Evolutionary conservation across 106 monocot species (phyloP), one percentile per base, ranked within the genome.

Genomic region (Acorus calamus): DNA sequence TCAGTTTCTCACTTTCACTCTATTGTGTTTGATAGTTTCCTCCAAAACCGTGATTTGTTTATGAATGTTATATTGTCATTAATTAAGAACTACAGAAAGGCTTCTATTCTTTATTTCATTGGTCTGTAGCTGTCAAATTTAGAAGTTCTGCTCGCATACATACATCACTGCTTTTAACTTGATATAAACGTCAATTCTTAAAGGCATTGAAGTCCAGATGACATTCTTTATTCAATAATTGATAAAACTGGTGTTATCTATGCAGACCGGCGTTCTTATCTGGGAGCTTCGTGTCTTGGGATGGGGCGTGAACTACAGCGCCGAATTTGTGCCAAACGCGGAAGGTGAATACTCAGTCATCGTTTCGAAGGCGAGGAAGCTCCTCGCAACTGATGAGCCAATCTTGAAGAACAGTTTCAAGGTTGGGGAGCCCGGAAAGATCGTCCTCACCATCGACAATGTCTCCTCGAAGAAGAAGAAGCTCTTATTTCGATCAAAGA

Each of bases 391-490:
- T 3, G 84, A 84, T 53, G 92, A 92, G 10, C 77, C 84, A 0
- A 62, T 79, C 3, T 71, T 87, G 14, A 92, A 81, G 72, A 84
- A 72, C 69, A 73, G 70, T 73, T 98, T 87, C 85, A 98, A 91
- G 71, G 75, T 77, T 0, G 81, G 87, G 7, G 96, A 98, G 65
- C 70, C 90, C 2, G 96, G 96, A 14, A 98, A 88, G 72, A 73
- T 88, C 48, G 62, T 98, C 3, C 73, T 98, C 56, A 91, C 75
- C 43, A 57, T 91, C 45, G 80, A 91, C 63, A 98, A 98, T 70
- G 53, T 71, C 2, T 73, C 80, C 56, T 83, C 87, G 57, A 87
- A 83, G 79, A 98, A 98, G 82, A 98, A 98, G 82, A 91, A 88
- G 65, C 80, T 98, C 64, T 91, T 98, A 7, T 98, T 88, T 72